Conservation (phyloP, 192 early-diverging fungal species). For the Diversispora epigaea region DNA sequence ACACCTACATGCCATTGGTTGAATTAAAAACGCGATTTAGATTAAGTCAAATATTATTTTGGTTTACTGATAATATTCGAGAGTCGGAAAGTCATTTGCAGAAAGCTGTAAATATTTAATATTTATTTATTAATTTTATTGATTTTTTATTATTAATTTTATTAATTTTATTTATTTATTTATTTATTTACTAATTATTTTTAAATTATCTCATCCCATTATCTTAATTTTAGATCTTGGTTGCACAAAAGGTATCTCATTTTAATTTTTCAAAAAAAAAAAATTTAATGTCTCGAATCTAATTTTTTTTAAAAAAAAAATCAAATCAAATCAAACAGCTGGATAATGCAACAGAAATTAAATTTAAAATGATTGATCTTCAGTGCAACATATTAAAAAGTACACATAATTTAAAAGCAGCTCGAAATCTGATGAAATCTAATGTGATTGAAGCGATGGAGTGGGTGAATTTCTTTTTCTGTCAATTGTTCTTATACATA, state of each 20-base stretch:
- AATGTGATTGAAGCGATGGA: slow-evolving; percentile 26
- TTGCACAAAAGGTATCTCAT: slow-evolving; percentile 28
- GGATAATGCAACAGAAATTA: slow-evolving; percentile 18
- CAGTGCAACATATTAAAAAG: slow-evolving; percentile 29
- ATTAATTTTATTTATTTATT: background rate
- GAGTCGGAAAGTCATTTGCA: slow-evolving; percentile 28
- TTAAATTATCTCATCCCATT: too few species aligned
- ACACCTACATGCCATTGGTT: slow-evolving; percentile 22
- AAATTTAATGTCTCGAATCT: too few species aligned
- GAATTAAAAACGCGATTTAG: slow-evolving; percentile 40
- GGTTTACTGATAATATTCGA: slow-evolving; percentile 42
- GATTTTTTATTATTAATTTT: background rate
- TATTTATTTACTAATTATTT: too few species aligned
- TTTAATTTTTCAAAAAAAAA: background rate
- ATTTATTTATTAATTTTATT: background rate
- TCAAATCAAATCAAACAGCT: background rate
- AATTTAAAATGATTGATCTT: slow-evolving; percentile 31
- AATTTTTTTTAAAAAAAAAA: too few species aligned
- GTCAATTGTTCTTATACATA: background rate
- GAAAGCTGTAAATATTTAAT: slow-evolving; percentile 9
- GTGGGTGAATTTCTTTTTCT: slow-evolving; percentile 27
- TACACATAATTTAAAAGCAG: slow-evolving; percentile 22
- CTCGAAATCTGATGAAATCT: slow-evolving; percentile 26
- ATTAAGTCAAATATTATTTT: slow-evolving; percentile 43
- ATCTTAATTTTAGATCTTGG: background rate